Conservation (phyloP, 1,139 yeast genomes). For the Lizanozyma gosingica region DNA sequence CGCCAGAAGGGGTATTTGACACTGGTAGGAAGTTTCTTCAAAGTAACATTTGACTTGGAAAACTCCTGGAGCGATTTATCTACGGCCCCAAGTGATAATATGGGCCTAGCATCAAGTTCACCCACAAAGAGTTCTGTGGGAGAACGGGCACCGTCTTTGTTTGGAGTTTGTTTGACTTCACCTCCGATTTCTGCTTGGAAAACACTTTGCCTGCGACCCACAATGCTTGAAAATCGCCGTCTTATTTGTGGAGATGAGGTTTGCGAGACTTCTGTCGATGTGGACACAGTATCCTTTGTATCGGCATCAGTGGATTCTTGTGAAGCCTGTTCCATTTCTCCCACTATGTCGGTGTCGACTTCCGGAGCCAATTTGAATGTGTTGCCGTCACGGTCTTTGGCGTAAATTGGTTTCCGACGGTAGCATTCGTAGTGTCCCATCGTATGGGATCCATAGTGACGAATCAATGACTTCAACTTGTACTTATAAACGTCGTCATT, state of each 20-base stretch:
- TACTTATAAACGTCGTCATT: constrained; percentile 44
- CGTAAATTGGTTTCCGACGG: constrained; percentile 56
- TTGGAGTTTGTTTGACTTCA: not conserved
- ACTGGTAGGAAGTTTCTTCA: constrained; percentile 46
- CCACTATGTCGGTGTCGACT: constrained; percentile 21
- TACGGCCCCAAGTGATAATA: constrained; percentile 7
- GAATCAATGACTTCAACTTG: constrained; percentile 59
- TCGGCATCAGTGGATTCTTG: not conserved
- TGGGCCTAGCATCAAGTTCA: constrained; percentile 13
- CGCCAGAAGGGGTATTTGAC: constrained; percentile 73
- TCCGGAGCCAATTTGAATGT: constrained; percentile 42
- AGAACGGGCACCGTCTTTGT: constrained; percentile 7
- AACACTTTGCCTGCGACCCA: not conserved
- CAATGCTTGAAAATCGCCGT: not conserved
- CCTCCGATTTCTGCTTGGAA: not conserved
- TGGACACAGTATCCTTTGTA: not conserved
- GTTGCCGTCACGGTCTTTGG: constrained; percentile 39
- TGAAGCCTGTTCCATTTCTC: constrained; percentile 2
- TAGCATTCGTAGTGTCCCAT: constrained; percentile 87
- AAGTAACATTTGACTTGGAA: constrained; percentile 18
- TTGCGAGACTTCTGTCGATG: not conserved
- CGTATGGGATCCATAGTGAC: constrained; percentile 84
- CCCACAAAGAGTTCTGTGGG: constrained; percentile 37
- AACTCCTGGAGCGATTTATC: constrained; percentile 3
- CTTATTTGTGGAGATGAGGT: not conserved